Evolutionary conservation across 2,329 filamentous ascomycete species (phyloP), one percentile per base, ranked within the genome.

Genomic region (Alternaria conjuncta): DNA sequence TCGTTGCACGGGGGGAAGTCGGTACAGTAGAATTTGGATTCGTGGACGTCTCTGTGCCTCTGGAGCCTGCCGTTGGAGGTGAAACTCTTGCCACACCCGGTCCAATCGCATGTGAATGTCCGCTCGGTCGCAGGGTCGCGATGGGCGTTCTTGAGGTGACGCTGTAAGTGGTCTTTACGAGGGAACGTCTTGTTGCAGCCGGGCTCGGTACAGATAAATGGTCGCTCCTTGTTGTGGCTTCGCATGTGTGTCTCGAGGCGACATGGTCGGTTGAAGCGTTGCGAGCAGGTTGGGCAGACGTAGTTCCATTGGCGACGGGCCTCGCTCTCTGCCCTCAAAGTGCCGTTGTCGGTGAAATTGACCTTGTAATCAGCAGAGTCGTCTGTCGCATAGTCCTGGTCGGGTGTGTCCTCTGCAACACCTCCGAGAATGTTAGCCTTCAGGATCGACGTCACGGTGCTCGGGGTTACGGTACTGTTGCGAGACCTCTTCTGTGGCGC

Each of bases 241-340:
- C 93, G 87, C 23, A 95, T 82, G 75, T 98, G 95, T 15, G 69
- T 89, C 63, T 90, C 86, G 5, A 97, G 85, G 26, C 93, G 89
- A 32, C 91, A 91, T 1, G 93, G 94, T 4, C 95, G 90, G 78
- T 97, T 97, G 84, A 96, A 98, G 7, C 90, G 89, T 81, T 96
- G 96, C 61, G 83, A 82, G 77, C 95, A 98, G 67, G 85, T 90
- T 1, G 90, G 89, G 81, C 95, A 97, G 58, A 84, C 83, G 67
- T 94, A 90, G 6, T 88, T 94, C 83, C 96, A 97, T 62, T 85
- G 76, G 88, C 92, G 45, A 65, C 88, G 89, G 10, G 75, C 74
- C 68, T 78, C 77, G 56, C 75, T 77, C 6, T 71, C 67, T 26
- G 76, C 76, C 57, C 76, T 68, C 30, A 61, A 65, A 1, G 64